Evolutionary conservation across 768 basidiomycete genomes (phyloP), one percentile per base, ranked within the genome.

Genomic region (Tricholoma sp.): DNA sequence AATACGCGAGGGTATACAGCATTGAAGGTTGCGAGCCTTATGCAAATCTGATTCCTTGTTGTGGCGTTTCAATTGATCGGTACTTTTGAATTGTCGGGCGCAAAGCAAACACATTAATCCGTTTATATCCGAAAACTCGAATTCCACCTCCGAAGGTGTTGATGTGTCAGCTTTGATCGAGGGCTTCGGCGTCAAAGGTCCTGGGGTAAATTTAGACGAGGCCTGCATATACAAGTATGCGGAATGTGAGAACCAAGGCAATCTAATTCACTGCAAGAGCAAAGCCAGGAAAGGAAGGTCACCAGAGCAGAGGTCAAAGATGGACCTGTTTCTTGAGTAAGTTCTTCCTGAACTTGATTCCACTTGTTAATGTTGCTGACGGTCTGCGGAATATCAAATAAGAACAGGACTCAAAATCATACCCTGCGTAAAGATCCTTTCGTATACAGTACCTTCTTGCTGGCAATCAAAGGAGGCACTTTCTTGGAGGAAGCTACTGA

Each of bases 31-130:
- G 71, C 80, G 71, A 75, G 77, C 96, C 90, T 98, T 98, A 74
- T 99, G 97, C 60, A 99, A 75, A 68, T 90, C 91, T 24, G 97
- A 99, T 74, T 91, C 92, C 64, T 86, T 88, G 68, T 91, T 94
- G 69, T 99, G 97, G 15, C 93, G 85, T 65, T 81, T 86, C 41
- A 99, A 79, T 61, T 91, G 86, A 24, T 96, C 94, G 56, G 88
- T 63, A 3, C 81, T 76, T 73, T 96, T 98, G 83, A 99, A 94
- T 67, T 95, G 91, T 31, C 97, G 81, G 39, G 93, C 84, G 67
- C 97, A 99, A 12, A 99, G 83, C 51, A 98, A 70, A 68, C 97
- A 98, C 53, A 86, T 88, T 62, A 92, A 72, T 44, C 83, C 82
- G 51, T 68, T 72, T 4, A 83, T 73, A 67, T 98, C 94, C 50